Conservation (phyloP, 306 rosid species). For the Dalbergia cultrata region DNA sequence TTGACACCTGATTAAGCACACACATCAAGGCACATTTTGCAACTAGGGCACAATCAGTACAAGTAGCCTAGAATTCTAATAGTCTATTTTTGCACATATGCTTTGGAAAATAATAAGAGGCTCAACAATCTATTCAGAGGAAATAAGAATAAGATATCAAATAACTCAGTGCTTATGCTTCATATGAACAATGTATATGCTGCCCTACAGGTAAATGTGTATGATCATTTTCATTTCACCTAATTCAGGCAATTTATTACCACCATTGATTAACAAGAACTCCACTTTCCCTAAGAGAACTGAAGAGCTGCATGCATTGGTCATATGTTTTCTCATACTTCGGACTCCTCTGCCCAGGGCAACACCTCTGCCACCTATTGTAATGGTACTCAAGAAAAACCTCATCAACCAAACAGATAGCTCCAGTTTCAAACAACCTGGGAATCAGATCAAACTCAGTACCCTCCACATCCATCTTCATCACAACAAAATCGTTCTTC, state of each 20-base stretch:
- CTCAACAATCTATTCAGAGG: slow-evolving; percentile 1
- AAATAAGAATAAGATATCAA: slow-evolving; percentile 2
- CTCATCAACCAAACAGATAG: slow-evolving; percentile 92
- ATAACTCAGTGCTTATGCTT: not conserved
- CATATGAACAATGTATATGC: slow-evolving; percentile 9
- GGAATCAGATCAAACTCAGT: slow-evolving; percentile 93
- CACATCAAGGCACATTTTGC: not conserved
- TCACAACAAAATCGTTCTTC: slow-evolving; percentile 85
- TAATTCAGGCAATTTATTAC: slow-evolving; percentile 48
- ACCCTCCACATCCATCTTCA: slow-evolving; percentile 99
- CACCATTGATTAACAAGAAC: slow-evolving; percentile 98
- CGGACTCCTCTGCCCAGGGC: slow-evolving; percentile 88
- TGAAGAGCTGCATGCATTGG: slow-evolving; percentile 78
- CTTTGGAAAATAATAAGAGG: not conserved
- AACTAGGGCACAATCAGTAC: not conserved
- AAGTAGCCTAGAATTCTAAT: not conserved
- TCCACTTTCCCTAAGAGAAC: slow-evolving; percentile 79
- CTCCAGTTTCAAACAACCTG: slow-evolving; percentile 81
- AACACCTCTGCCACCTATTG: slow-evolving; percentile 95
- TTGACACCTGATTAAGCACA: not conserved
- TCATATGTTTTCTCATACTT: slow-evolving; percentile 85
- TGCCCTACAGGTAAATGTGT: too few species aligned
- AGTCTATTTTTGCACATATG: slow-evolving; percentile 6
- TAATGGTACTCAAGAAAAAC: slow-evolving; percentile 94
- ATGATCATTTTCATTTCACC: slow-evolving; percentile 23